Conservation (phyloP, 148 eudicot genomes). For the Rhododendron simsii region DNA sequence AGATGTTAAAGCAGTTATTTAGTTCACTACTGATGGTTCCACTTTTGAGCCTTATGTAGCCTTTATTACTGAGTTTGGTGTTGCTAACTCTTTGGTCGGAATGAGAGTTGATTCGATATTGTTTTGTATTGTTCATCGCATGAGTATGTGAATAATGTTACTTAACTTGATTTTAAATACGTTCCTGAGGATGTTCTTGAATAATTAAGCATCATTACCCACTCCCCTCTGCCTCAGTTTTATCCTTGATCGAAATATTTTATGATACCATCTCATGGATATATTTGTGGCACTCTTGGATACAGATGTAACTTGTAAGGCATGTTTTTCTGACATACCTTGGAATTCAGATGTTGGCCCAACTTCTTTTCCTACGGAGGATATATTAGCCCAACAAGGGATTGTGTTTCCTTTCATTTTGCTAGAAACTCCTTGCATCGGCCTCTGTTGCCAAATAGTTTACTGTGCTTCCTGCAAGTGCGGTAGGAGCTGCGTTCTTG, state of each 20-base stretch:
- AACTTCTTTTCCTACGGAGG: background rate
- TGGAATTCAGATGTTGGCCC: background rate
- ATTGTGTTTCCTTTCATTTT: background rate
- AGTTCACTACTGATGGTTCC: background rate
- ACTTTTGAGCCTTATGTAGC: background rate
- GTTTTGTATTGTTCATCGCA: background rate
- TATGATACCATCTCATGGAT: background rate
- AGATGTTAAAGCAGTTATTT: background rate
- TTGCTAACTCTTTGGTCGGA: background rate
- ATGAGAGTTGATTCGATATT: background rate
- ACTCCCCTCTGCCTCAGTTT: background rate
- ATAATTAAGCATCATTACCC: background rate
- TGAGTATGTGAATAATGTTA: background rate
- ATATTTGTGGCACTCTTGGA: background rate
- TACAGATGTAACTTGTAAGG: background rate
- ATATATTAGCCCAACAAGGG: background rate
- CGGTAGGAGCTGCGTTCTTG: background rate
- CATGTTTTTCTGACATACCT: background rate
- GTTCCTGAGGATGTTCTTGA: background rate
- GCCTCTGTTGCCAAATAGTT: background rate
- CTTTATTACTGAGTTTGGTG: background rate
- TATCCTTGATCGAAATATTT: background rate
- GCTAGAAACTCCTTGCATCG: background rate
- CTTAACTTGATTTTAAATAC: background rate
- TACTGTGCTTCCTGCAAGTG: background rate